Base-by-base conservation (phyloP, 306 rosid species). In the Quercus ilex region DNA sequence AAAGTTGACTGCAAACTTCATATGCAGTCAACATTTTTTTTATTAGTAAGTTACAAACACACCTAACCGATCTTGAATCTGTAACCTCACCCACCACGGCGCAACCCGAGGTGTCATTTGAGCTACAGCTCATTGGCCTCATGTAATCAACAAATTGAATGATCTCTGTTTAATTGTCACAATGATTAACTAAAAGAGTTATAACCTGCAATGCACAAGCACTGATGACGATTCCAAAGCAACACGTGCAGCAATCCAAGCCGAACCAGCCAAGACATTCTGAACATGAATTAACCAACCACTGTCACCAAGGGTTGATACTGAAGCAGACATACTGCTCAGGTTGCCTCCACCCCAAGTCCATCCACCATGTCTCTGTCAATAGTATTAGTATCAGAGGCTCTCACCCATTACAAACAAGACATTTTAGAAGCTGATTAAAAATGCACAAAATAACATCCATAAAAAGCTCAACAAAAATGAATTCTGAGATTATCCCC, bases 271-370 rank as follows among this genome's bases (percentile, higher is more conserved):
- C 89, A 95, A 90, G 80, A 95, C 85, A 84, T 77, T 89, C 68
- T 95, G 99, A 78, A 95, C 86, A 73, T 93, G 97, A 80, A 87
- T 88, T 80, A 95, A 77, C 99, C 99, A 95, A 71, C 98, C 99
- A 88, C 92, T 91, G 83, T 95, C 98, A 81, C 97, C 98, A 81
- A 95, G 96, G 69, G 93, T 88, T 76, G 99, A 91, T 73, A 95
- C 99, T 23, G 98, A 93, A 84, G 97, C 90, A 84, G 99, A 95
- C 99, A 95, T 95, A 79, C 98, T 92, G 83, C 98, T 93, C 57
- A 95, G 92, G 81, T 95, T 95, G 64, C 99, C 99, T 76, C 99
- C 99, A 84, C 99, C 97, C 99, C 99, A 95, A 52, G 89, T 95
- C 82, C 93, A 93, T 57, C 94, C 99, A 76, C 99, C 99, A 83